Evolutionary conservation across 2,329 filamentous ascomycete genomes (phyloP).

Genomic region (Cadophora gregata): DNA sequence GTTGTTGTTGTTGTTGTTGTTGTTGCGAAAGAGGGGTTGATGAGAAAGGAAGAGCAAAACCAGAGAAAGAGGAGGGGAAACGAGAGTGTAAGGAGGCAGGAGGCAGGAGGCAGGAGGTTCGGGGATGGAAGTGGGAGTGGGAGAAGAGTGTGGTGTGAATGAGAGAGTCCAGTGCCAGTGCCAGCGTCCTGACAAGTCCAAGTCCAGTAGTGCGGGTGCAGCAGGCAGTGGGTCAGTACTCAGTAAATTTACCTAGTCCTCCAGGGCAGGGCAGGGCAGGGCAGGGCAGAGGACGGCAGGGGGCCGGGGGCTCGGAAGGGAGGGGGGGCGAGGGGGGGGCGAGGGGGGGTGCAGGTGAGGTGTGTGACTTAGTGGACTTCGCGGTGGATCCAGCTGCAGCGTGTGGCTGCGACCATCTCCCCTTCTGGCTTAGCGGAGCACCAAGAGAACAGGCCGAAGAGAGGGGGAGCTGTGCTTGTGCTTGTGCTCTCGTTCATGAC

Average conservation of each 20-base stretch:
- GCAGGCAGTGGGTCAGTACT: no score
- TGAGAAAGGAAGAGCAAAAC: constrained; percentile 31
- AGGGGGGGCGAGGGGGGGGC: not conserved
- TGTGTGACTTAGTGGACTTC: not conserved
- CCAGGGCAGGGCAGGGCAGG: not conserved
- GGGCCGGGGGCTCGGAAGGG: not conserved
- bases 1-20: constrained; percentile 38
- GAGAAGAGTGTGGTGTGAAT: not conserved
- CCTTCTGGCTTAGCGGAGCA: not conserved
- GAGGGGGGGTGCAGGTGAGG: not conserved
- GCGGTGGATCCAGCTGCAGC: not conserved
- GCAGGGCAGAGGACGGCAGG: not conserved
- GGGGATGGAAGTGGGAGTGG: constrained; percentile 29
- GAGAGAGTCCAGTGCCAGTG: not conserved
- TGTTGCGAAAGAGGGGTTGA: constrained; percentile 41
- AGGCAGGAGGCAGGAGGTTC: constrained; percentile 32
- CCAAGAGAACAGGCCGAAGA: constrained; percentile 13
- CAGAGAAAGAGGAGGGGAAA: constrained; percentile 30
- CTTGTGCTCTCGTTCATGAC: no score
- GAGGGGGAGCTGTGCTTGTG: not conserved
- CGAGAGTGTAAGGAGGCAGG: constrained; percentile 37
- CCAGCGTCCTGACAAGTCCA: no score
- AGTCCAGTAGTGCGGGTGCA: no score
- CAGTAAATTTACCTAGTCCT: no score
- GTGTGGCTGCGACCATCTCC: constrained; percentile 1